These are phyloP conservation scores for Pichia terricola DNA, from an alignment of 1,139 yeast genomes.

Conservation along the genomic window DNA sequence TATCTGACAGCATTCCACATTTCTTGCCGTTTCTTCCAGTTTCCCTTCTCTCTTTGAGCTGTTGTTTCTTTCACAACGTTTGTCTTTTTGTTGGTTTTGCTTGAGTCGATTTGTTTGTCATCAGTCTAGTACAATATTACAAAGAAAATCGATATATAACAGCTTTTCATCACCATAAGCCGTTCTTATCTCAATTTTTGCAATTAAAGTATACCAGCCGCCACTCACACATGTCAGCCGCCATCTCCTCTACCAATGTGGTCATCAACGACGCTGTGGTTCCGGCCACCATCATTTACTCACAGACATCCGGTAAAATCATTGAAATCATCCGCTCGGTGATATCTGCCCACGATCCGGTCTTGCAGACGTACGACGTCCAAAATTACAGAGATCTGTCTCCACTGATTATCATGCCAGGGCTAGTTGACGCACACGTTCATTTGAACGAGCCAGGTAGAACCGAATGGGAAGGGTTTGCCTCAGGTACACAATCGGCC, in stretches of 20 bases:
- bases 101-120: too few relatives aligned
- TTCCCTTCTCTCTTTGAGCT: too few relatives aligned
- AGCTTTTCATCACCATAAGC: too few relatives aligned
- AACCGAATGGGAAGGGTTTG: slow-evolving; percentile 95
- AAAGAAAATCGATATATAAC: too few relatives aligned
- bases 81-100: too few relatives aligned
- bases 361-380: slow-evolving; percentile 34
- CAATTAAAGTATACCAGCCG: too few relatives aligned
- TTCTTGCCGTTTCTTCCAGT: too few relatives aligned
- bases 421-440: slow-evolving; percentile 87
- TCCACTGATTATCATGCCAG: slow-evolving; percentile 71
- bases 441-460: slow-evolving; percentile 92
- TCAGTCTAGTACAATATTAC: too few relatives aligned
- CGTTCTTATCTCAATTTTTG: too few relatives aligned
- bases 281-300: slow-evolving; percentile 64
- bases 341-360: slow-evolving; percentile 30
- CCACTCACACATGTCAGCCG: slow-evolving; percentile 39
- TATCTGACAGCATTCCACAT: too few relatives aligned
- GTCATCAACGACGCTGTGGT: slow-evolving; percentile 40
- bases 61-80: too few relatives aligned
- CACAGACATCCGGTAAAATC: slow-evolving; percentile 56
- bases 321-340: slow-evolving; percentile 36
- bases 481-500: slow-evolving; percentile 85
- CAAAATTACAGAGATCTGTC: slow-evolving; percentile 43
- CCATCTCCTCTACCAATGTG: slow-evolving; percentile 59